Percentiles rank a stretch among this genome's conserved stretches.
phyloP scores from a whole-genome alignment of 306 rosid species.

The Lagenaria siceraria region DNA sequence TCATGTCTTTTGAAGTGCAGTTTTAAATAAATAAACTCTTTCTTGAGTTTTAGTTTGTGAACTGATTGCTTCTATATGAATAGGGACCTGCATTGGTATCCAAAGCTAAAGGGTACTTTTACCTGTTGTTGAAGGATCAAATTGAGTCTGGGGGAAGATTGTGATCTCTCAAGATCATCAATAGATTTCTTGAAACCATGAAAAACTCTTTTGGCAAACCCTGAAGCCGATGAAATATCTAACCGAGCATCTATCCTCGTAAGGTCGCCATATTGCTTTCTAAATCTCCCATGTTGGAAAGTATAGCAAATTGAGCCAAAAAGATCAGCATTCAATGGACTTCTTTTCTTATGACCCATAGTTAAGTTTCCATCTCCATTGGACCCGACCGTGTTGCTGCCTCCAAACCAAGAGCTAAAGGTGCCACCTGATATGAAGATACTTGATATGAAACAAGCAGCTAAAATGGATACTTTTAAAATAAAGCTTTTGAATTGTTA shows the following conservation, averaged over 20 bases:
- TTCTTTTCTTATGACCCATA: slow-evolving; percentile 15
- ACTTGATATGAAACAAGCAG: slow-evolving; percentile 6
- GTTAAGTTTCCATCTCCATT: slow-evolving; percentile 6
- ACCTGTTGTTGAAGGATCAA: slow-evolving; percentile 92
- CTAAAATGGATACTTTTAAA: neutral
- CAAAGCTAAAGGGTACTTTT: neutral
- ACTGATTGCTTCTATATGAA: neutral
- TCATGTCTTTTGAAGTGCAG: neutral
- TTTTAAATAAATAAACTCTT: neutral
- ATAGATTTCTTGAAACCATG: slow-evolving; percentile 36
- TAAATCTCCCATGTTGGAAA: slow-evolving; percentile 64
- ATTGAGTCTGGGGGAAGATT: slow-evolving; percentile 61
- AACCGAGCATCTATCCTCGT: slow-evolving; percentile 77
- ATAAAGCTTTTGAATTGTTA: neutral
- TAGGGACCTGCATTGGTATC: neutral
- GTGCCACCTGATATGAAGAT: slow-evolving; percentile 26
- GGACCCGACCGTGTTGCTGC: slow-evolving; percentile 12
- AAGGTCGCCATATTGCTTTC: slow-evolving; percentile 39
- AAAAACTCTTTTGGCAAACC: slow-evolving; percentile 42
- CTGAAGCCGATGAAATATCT: slow-evolving; percentile 65
- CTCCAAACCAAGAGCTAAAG: slow-evolving; percentile 34
- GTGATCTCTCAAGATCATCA: slow-evolving; percentile 20
- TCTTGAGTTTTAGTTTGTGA: neutral
- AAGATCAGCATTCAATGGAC: slow-evolving; percentile 35
- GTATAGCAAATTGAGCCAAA: slow-evolving; percentile 74